A percentile compares a stretch with the other conserved stretches of the same genome.
Conservation (phyloP, 768 basidiomycete genomes). For the Amanita polypyramis region DNA sequence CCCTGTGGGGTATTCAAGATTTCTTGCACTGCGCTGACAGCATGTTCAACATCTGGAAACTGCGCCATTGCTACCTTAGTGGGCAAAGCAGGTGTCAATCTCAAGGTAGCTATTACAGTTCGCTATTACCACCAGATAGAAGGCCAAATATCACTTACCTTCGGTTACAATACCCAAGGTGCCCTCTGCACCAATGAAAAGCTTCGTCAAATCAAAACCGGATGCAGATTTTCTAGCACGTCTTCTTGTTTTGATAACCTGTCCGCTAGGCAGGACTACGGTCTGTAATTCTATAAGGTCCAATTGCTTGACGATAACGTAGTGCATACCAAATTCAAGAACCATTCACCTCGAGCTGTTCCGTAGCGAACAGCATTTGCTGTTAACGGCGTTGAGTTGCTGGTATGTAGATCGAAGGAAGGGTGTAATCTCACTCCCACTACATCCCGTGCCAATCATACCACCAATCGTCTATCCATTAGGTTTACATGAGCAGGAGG, state of each 20-base stretch:
- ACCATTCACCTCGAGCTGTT: slow-evolving; percentile 84
- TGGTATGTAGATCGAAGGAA: neutral
- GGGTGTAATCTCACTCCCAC: slow-evolving; percentile 49
- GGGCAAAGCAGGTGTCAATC: slow-evolving; percentile 71
- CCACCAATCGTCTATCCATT: slow-evolving; percentile 64
- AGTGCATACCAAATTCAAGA: slow-evolving; percentile 58
- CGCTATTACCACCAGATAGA: neutral
- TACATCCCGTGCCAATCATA: slow-evolving; percentile 83
- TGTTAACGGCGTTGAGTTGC: slow-evolving; percentile 14
- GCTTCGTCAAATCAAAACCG: slow-evolving; percentile 79
- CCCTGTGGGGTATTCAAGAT: slow-evolving; percentile 63
- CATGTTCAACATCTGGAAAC: slow-evolving; percentile 70
- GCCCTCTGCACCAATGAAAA: slow-evolving; percentile 87
- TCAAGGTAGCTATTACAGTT: slow-evolving; percentile 54
- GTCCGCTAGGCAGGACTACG: slow-evolving; percentile 74
- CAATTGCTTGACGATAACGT: neutral
- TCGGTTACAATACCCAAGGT: slow-evolving; percentile 88
- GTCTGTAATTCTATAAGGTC: slow-evolving; percentile 36
- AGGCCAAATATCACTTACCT: slow-evolving; percentile 26
- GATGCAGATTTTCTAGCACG: slow-evolving; percentile 77
- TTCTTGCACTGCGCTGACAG: slow-evolving; percentile 75
- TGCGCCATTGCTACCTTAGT: slow-evolving; percentile 84
- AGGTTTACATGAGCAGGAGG: slow-evolving; percentile 2
- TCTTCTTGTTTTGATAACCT: slow-evolving; percentile 79
- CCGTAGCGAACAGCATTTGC: slow-evolving; percentile 82